A percentile compares a stretch with the other conserved stretches of the same genome.
phyloP scores from a whole-genome alignment of 1,284 basidiomycete genomes.

The Pterulicium gracile region DNA sequence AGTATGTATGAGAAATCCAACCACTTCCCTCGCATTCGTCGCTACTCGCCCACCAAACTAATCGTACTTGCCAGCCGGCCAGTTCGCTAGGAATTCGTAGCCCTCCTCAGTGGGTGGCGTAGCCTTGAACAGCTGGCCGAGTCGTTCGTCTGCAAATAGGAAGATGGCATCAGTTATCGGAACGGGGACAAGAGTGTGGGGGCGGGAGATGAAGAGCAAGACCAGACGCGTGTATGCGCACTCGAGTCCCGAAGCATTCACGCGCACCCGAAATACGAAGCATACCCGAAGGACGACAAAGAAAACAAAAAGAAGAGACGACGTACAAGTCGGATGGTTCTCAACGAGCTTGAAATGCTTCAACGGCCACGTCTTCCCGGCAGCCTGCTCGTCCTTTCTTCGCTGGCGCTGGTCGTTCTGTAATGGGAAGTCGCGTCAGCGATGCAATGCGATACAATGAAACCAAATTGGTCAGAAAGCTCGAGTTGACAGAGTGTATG shows the following conservation, averaged over 20 bases:
- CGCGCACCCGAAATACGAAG: too few relatives aligned
- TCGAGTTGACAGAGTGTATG: not conserved
- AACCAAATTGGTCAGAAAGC: not conserved
- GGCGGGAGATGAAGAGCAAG: too few relatives aligned
- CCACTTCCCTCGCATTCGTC: too few relatives aligned
- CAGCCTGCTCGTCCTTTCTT: constrained; percentile 74
- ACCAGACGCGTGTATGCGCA: too few relatives aligned
- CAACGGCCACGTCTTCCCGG: constrained; percentile 64
- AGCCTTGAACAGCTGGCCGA: constrained; percentile 44
- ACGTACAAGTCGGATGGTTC: constrained; percentile 62
- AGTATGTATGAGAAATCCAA: too few relatives aligned
- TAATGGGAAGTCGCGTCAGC: not conserved
- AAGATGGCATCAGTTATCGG: too few relatives aligned
- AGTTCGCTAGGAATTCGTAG: constrained; percentile 54
- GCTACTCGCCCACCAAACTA: not conserved
- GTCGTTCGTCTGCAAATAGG: constrained; percentile 40
- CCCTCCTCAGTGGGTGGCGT: constrained; percentile 53
- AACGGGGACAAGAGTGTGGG: too few relatives aligned
- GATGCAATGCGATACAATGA: not conserved
- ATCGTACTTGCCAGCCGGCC: constrained; percentile 20
- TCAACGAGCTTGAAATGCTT: constrained; percentile 68
- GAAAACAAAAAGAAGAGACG: constrained; percentile 1
- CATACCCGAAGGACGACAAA: constrained; percentile 1
- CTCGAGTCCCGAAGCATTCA: too few relatives aligned
- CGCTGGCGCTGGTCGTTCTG: constrained; percentile 89